Evolutionary conservation across 441 rosid species (phyloP), one percentile per base, ranked within the genome.

Genomic region (Corymbia citriodora): DNA sequence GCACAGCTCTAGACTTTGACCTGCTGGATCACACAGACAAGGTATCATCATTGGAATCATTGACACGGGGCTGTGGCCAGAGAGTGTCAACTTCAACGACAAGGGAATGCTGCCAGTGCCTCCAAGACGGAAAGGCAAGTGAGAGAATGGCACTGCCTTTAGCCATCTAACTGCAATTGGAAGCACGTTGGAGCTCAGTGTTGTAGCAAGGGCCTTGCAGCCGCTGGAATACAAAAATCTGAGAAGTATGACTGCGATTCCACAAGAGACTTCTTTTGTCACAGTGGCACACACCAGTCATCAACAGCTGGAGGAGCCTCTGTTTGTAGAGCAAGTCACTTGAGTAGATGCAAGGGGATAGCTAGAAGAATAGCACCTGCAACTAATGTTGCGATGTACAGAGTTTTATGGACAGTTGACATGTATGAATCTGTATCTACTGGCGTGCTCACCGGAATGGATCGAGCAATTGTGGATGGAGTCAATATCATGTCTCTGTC

Each of bases 61-160:
- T 70, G 92, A 93, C 86, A 88, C 92, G 19, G 96, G 97, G 79
- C 90, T 94, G 83, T 95, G 95, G 95, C 96, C 94, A 1, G 95
- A 95, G 91, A 93, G 92, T 18, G 91, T 91, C 88, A 95, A 95
- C 54, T 94, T 95, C 88, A 52, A 40, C 3, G 96, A 94, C 89
- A 89, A 68, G 82, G 93, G 92, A 50, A 95, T 94, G 93, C 74
- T 90, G 13, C 91, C 92, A 17, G 90, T 91, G 74, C 95, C 95
- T 36, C 49, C 23, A 14, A 91, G 89, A 92, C 94, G 94, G 96
- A 92, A 93, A 87, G 96, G 97, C 2, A 82, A 83, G 74, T 95
- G 96, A 61, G 94, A 95, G 90, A 92, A 89, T 87, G 92, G 94
- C 88, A 87, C 91, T 3, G 82, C 87, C 14, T 93, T 93, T 89